A percentile compares a stretch with the other conserved stretches of the same genome.
Evolutionary conservation across 2,329 filamentous ascomycete species (phyloP).

Genomic region (Raffaelea deltoideospora): DNA sequence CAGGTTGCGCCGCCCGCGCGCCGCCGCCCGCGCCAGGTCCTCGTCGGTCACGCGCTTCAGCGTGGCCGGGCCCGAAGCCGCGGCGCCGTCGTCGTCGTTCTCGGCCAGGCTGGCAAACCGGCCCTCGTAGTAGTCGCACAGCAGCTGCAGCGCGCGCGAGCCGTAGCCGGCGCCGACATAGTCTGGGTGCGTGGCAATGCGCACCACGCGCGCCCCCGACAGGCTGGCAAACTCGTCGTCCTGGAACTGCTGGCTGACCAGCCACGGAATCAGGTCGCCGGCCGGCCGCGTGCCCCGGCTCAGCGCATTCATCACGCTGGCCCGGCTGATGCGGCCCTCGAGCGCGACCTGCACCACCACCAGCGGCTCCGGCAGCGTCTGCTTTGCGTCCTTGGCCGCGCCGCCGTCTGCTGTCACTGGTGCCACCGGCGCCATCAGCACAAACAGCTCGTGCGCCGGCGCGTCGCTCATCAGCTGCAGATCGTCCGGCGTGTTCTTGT

Average conservation of each 20-base stretch:
- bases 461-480: slow-evolving; percentile 98
- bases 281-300: slow-evolving; percentile 78
- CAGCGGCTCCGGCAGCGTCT: slow-evolving; percentile 80
- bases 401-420: slow-evolving; percentile 43
- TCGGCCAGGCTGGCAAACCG: slow-evolving; percentile 59
- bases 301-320: slow-evolving; percentile 81
- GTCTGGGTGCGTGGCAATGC: slow-evolving; percentile 93
- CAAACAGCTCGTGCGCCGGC: slow-evolving; percentile 89
- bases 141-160: slow-evolving; percentile 69
- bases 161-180: slow-evolving; percentile 90
- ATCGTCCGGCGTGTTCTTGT: slow-evolving; percentile 97
- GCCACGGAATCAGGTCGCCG: slow-evolving; percentile 92
- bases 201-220: slow-evolving; percentile 80
- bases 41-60: slow-evolving; percentile 70
- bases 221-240: slow-evolving; percentile 91
- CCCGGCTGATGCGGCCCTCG: slow-evolving; percentile 85
- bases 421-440: slow-evolving; percentile 73
- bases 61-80: slow-evolving; percentile 37
- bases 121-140: slow-evolving; percentile 87
- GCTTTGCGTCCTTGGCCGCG: slow-evolving; percentile 48
- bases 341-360: slow-evolving; percentile 90
- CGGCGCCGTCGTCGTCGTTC: slow-evolving; percentile 14
- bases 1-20: too few relatives aligned
- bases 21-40: slow-evolving; percentile 55
- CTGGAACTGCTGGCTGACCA: slow-evolving; percentile 95